These are phyloP conservation scores for Meyerozyma athensensis DNA, from an alignment of 1,139 yeast genomes.

Conservation along the genomic window DNA sequence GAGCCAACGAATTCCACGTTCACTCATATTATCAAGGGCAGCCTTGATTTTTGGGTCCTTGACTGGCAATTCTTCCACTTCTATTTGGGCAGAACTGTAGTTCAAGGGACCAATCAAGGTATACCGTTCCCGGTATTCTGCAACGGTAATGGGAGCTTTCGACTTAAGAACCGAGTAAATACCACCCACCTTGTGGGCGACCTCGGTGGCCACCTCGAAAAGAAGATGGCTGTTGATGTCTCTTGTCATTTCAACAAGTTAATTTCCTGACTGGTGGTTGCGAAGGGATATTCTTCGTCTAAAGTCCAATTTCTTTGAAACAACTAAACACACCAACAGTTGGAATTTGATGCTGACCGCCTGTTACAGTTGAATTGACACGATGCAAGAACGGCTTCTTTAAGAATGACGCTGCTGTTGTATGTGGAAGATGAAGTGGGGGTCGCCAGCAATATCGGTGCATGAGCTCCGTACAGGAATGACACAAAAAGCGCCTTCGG, in stretches of 20 bases:
- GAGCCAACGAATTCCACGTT: constrained; percentile 75
- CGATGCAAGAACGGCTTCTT: too few relatives aligned
- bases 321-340: not conserved
- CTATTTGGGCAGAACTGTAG: constrained; percentile 78
- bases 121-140: constrained; percentile 87
- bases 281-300: constrained; percentile 2
- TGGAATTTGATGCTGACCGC: too few relatives aligned
- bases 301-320: too few relatives aligned
- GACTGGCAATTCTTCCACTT: constrained; percentile 83
- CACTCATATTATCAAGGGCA: constrained; percentile 68
- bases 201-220: constrained; percentile 96
- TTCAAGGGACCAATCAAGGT: constrained; percentile 85
- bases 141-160: constrained; percentile 94
- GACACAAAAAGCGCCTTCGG: constrained; percentile 1
- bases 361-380: too few relatives aligned
- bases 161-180: constrained; percentile 94
- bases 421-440: too few relatives aligned
- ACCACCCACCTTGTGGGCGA: constrained; percentile 96
- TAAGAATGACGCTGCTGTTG: too few relatives aligned
- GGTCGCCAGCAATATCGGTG: constrained; percentile 1
- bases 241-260: constrained; percentile 52
- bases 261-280: not conserved
- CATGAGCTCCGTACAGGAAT: not conserved
- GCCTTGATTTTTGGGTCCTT: constrained; percentile 56
- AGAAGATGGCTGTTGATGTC: constrained; percentile 78